A percentile compares a stretch with the other conserved stretches of the same genome.
phyloP scores from a whole-genome alignment of 169 alveolate species.

The Ichthyophthirius multifiliis region DNA sequence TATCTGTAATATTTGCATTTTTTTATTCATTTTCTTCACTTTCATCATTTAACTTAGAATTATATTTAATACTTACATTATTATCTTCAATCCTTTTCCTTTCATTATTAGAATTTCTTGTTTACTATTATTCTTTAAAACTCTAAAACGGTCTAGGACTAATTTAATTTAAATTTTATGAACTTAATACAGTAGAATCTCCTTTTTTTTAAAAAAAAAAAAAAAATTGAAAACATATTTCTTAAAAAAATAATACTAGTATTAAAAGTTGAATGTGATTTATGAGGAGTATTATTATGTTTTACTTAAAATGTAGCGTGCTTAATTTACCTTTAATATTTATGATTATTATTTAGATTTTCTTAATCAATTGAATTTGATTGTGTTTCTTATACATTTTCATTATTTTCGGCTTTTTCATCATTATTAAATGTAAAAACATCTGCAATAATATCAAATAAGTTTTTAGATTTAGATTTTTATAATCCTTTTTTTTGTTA shows the following conservation, averaged over 20 bases:
- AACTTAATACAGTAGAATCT: background rate
- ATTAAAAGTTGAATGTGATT: background rate
- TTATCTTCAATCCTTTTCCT: background rate
- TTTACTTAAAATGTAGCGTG: background rate
- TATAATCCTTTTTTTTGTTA: background rate
- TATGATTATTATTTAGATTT: too few relatives aligned
- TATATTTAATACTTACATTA: background rate
- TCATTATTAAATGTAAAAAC: background rate
- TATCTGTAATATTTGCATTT: too few relatives aligned
- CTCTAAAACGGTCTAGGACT: background rate
- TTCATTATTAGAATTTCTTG: background rate
- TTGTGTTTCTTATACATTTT: background rate
- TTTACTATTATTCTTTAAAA: background rate
- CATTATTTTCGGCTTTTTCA: background rate
- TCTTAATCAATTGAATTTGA: background rate
- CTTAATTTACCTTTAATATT: background rate
- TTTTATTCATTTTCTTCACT: background rate
- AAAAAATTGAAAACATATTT: background rate
- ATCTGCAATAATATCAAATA: background rate
- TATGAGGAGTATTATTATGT: background rate
- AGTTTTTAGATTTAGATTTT: background rate
- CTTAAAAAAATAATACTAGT: background rate
- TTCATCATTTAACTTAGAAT: background rate
- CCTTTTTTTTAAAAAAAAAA: background rate
- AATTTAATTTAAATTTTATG: background rate